Conservation (phyloP, 1,284 basidiomycete genomes). For the Sporisorium graminicola region DNA sequence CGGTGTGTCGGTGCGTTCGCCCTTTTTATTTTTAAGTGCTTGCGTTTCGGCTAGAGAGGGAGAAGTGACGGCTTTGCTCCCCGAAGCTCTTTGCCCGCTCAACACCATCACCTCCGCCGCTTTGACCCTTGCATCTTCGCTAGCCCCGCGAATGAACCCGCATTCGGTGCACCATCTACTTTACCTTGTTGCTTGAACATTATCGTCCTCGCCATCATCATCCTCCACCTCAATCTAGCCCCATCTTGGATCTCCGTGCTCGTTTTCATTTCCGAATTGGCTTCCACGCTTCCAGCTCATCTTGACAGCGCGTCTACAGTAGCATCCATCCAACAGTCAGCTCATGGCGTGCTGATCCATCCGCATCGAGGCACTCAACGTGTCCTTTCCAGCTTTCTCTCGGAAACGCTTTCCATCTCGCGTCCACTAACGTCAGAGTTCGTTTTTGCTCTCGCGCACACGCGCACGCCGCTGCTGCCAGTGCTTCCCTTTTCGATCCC, state of each 20-base stretch:
- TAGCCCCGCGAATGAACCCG: neutral
- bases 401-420: neutral
- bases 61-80: no score
- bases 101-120: neutral
- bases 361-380: neutral
- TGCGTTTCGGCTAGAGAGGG: no score
- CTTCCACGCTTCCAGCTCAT: neutral
- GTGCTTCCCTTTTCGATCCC: neutral
- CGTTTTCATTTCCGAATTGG: neutral
- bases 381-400: neutral
- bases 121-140: neutral
- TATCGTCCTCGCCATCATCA: neutral
- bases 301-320: neutral
- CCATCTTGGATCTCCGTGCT: neutral
- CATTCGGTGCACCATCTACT: neutral
- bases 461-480: no score
- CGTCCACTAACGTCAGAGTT: no score
- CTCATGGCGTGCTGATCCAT: slow-evolving; percentile 3
- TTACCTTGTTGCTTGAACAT: neutral
- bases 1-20: no score
- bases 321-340: neutral
- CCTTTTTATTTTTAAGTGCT: no score
- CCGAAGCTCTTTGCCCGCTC: neutral
- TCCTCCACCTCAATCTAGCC: neutral
- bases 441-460: no score